phyloP scores from a whole-genome alignment of 2,329 filamentous ascomycete genomes.

The Scedosporium aurantiacum region DNA sequence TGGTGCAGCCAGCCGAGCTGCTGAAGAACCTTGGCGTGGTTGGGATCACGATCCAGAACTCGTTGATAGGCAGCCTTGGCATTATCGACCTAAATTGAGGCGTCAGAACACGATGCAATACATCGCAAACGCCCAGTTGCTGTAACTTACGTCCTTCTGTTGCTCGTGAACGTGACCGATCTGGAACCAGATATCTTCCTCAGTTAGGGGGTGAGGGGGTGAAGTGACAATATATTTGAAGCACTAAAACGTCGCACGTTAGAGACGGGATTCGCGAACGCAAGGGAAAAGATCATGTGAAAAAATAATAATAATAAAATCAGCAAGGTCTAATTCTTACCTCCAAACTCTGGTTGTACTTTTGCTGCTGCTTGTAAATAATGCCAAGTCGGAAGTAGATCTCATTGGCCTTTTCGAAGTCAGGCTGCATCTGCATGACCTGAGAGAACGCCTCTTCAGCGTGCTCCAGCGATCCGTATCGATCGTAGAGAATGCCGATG shows the following conservation, averaged over 20 bases:
- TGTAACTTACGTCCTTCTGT: slow-evolving; percentile 78
- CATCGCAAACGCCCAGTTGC: background rate
- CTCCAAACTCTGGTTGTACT: slow-evolving; percentile 84
- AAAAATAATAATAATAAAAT: slow-evolving; percentile 6
- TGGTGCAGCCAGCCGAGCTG: slow-evolving; percentile 97
- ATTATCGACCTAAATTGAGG: slow-evolving; percentile 63
- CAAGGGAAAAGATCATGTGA: background rate
- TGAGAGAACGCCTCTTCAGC: slow-evolving; percentile 97
- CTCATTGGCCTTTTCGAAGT: slow-evolving; percentile 97
- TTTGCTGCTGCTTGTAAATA: slow-evolving; percentile 97
- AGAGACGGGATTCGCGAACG: background rate
- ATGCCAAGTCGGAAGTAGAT: slow-evolving; percentile 99
- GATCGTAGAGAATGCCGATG: slow-evolving; percentile 92
- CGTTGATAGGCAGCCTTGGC: slow-evolving; percentile 88
- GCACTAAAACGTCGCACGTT: slow-evolving; percentile 48
- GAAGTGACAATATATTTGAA: slow-evolving; percentile 97
- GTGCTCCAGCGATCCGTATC: slow-evolving; percentile 92
- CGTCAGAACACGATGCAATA: slow-evolving; percentile 16
- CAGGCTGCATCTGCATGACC: slow-evolving; percentile 96
- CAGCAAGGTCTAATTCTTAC: slow-evolving; percentile 36
- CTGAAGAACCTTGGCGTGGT: slow-evolving; percentile 95
- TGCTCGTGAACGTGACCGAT: slow-evolving; percentile 98
- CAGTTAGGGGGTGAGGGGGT: slow-evolving; percentile 81
- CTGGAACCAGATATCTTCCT: slow-evolving; percentile 99
- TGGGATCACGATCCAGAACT: slow-evolving; percentile 87